Evolutionary conservation across 1,139 yeast genomes (phyloP), one percentile per base, ranked within the genome.

Genomic region (Debaryomyces subglobosus): DNA sequence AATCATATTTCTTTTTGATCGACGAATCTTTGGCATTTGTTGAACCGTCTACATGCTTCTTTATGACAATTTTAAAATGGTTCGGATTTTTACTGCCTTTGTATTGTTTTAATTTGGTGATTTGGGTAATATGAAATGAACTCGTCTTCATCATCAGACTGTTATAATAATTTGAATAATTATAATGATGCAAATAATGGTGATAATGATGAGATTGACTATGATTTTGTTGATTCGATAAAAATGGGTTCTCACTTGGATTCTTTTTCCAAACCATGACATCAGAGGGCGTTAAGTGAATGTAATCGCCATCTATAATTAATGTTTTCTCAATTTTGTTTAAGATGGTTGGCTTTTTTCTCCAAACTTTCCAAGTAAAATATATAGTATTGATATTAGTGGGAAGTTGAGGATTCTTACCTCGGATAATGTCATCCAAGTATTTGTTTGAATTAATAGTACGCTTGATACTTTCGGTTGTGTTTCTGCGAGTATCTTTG

Each of bases 261-360:
- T 82, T 81, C 47, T 84, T 84, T 51, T 86, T 89, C 53, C 69
- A 70, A 5, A 66, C 69, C 29, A 65, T 62, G 49, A 74, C 78
- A 55, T 85, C 87, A 1, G 92, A 84, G 2, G 98, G 97, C 59
- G 92, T 84, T 46, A 94, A 79, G 62, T 92, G 95, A 13, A 94
- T 84, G 61, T 91, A 92, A 60, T 91, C 97, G 16, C 98, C 98
- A 65, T 94, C 98, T 39, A 94, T 81, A 1, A 96, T 92, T 43
- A 94, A 72, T 1, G 91, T 82, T 56, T 95, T 82, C 56, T 92
- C 96, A 52, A 90, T 89, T 46, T 91, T 80, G 49, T 85, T 84
- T 53, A 88, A 82, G 58, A 94, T 86, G 0, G 96, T 85, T 74
- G 92, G 84, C 61, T 91, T 94, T 51, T 95, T 82, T 57, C 98